These are phyloP conservation scores for Colletotrichum sidae DNA, from an alignment of 2,329 filamentous ascomycete genomes.

Conservation along the genomic window DNA sequence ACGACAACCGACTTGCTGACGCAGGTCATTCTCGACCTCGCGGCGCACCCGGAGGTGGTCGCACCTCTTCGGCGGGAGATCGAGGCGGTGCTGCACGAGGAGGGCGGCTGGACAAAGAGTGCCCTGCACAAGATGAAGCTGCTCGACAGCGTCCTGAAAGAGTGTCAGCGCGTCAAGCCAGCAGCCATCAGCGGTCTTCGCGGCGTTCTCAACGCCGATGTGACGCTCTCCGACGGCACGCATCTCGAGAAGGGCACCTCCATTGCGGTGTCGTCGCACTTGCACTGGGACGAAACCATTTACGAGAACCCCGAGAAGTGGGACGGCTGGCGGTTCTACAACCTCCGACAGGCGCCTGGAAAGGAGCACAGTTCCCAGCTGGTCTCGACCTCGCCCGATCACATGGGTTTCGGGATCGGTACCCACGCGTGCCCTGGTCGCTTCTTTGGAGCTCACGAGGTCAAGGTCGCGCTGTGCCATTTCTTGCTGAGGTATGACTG, in stretches of 20 bases:
- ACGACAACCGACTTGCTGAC: conserved; percentile 52
- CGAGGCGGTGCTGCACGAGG: conserved; percentile 45
- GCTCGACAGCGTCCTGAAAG: conserved; percentile 56
- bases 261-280: conserved; percentile 15
- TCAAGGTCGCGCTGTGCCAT: conserved; percentile 56
- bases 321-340: conserved; percentile 13
- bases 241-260: not conserved
- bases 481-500: conserved; percentile 54
- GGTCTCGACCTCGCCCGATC: conserved; percentile 49
- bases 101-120: conserved; percentile 48
- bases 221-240: conserved; percentile 20
- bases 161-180: conserved; percentile 46
- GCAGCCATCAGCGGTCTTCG: conserved; percentile 14
- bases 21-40: conserved; percentile 54
- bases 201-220: not conserved
- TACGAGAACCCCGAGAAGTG: conserved; percentile 11
- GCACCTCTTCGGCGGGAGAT: conserved; percentile 57
- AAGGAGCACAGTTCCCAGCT: conserved; percentile 49
- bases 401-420: conserved; percentile 51
- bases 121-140: conserved; percentile 52
- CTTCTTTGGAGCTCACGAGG: conserved; percentile 58
- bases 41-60: conserved; percentile 51
- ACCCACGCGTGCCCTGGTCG: conserved; percentile 55
- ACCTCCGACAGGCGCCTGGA: conserved; percentile 24
- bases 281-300: conserved; percentile 13